Conservation (phyloP, 805 yeast genomes). For the Yarrowia deformans region DNA sequence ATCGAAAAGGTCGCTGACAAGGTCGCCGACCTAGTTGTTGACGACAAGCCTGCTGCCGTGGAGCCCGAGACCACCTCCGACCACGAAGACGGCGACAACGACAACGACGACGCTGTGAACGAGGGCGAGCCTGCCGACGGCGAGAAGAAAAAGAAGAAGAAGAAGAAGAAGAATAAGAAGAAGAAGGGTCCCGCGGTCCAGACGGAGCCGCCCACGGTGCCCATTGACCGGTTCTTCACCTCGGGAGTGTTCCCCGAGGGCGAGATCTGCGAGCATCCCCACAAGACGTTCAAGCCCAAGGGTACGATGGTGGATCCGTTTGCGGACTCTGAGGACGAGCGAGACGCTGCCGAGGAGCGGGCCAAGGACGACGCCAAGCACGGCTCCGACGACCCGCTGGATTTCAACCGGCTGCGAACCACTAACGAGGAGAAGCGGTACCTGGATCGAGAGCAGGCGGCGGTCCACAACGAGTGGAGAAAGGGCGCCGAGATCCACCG, state of each 20-base stretch:
- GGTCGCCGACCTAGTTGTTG: conserved; percentile 40
- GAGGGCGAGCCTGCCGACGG: conserved; percentile 45
- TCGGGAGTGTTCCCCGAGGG: conserved; percentile 85
- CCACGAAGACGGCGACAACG: conserved; percentile 48
- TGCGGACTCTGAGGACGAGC: conserved; percentile 36
- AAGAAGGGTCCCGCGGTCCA: conserved; percentile 58
- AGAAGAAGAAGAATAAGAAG: conserved; percentile 59
- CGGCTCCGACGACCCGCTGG: conserved; percentile 72
- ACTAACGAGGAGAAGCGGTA: conserved; percentile 88
- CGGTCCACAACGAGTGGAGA: conserved; percentile 85
- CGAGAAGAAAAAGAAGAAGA: conserved; percentile 61
- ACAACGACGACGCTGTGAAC: conserved; percentile 49
- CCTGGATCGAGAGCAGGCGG: conserved; percentile 65
- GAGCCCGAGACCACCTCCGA: conserved; percentile 42
- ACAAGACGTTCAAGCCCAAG: conserved; percentile 38
- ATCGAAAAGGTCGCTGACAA: conserved; percentile 23
- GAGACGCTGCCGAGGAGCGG: conserved; percentile 35
- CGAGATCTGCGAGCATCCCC: conserved; percentile 51
- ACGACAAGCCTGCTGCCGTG: conserved; percentile 19
- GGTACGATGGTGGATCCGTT: conserved; percentile 31
- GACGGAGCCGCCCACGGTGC: conserved; percentile 60
- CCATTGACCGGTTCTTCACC: conserved; percentile 72
- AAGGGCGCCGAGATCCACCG: conserved; percentile 97
- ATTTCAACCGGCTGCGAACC: conserved; percentile 72
- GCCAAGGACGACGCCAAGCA: conserved; percentile 37